These are phyloP conservation scores for Solanum medicagineum DNA, from an alignment of 257 asterid species.

Conservation along the genomic window DNA sequence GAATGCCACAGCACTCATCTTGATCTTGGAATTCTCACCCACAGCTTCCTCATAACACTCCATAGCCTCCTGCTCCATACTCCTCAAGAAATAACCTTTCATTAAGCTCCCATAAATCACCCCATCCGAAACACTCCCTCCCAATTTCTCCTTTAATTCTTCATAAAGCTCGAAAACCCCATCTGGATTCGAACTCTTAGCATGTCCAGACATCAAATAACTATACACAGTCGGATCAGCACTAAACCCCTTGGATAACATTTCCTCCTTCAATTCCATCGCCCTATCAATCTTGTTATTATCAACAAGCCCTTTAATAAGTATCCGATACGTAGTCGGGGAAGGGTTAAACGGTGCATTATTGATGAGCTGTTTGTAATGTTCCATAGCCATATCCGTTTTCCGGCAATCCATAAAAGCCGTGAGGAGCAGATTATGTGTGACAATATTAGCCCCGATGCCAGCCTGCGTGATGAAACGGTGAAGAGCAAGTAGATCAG, in stretches of 20 bases:
- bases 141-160: conserved; percentile 72
- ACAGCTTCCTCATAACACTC: conserved; percentile 51
- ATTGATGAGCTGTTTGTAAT: conserved; percentile 58
- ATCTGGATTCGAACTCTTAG: conserved; percentile 40
- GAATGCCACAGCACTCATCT: conserved; percentile 64
- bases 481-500: conserved; percentile 78
- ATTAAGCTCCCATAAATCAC: conserved; percentile 73
- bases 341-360: conserved; percentile 69
- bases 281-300: conserved; percentile 53
- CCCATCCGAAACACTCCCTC: conserved; percentile 52
- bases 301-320: conserved; percentile 68
- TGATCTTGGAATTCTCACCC: conserved; percentile 35
- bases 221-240: conserved; percentile 58
- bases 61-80: conserved; percentile 80
- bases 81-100: conserved; percentile 83
- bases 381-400: conserved; percentile 74
- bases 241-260: conserved; percentile 46
- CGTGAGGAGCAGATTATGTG: conserved; percentile 56
- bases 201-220: conserved; percentile 65
- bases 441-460: conserved; percentile 58
- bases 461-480: conserved; percentile 89
- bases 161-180: conserved; percentile 56
- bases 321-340: conserved; percentile 58
- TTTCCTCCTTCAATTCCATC: conserved; percentile 53
- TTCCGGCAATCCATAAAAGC: conserved; percentile 75